Evolutionary conservation across 305 asterid species (phyloP).

Genomic region (Fraxinus albicans): DNA sequence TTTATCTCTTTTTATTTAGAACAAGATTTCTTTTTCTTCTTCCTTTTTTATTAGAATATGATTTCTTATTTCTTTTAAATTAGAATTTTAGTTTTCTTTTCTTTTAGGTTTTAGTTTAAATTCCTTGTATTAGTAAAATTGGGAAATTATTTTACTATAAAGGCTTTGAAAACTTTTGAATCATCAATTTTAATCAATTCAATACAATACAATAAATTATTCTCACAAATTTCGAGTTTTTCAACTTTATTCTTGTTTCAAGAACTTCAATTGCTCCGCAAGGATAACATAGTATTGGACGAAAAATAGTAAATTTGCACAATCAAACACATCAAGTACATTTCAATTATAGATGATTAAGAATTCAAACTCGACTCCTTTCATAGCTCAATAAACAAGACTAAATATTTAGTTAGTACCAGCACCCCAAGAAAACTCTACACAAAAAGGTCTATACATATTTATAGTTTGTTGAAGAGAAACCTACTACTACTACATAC

Average conservation of each 20-base stretch:
- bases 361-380: neutral
- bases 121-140: no score
- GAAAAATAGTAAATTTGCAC: neutral
- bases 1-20: no score
- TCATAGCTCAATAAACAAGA: neutral
- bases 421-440: neutral
- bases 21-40: no score
- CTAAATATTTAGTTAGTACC: neutral
- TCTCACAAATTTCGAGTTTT: no score
- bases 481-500: neutral
- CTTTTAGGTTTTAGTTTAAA: no score
- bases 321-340: neutral
- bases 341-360: neutral
- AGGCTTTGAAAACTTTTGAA: no score
- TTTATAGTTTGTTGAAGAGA: neutral
- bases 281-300: neutral
- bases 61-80: no score
- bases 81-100: no score
- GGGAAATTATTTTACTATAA: no score
- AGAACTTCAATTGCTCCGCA: neutral
- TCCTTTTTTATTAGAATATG: no score
- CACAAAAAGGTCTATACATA: neutral
- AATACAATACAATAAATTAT: no score
- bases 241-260: neutral
- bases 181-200: no score